These are phyloP conservation scores for Megacollybia marginata DNA, from an alignment of 768 basidiomycete species.

Conservation along the genomic window DNA sequence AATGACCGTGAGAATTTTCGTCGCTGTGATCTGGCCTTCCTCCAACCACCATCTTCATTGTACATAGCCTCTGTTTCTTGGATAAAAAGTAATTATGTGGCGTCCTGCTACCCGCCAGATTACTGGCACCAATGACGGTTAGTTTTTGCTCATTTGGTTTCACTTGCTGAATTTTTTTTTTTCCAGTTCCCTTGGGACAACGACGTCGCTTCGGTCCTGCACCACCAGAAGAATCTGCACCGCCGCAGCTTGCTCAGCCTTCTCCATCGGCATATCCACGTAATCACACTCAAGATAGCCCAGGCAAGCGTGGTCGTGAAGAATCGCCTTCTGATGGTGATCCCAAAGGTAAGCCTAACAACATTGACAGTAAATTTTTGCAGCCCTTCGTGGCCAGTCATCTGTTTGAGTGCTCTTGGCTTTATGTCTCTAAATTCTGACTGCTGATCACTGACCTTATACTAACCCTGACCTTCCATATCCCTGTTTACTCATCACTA, in stretches of 20 bases:
- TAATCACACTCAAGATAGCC: slow-evolving; percentile 46
- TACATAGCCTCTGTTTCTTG: slow-evolving; percentile 21
- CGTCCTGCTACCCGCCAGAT: slow-evolving; percentile 84
- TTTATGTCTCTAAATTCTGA: background rate
- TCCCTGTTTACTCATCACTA: slow-evolving; percentile 37
- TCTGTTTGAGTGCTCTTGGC: slow-evolving; percentile 14
- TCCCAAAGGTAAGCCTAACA: slow-evolving; percentile 64
- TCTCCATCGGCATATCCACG: slow-evolving; percentile 83
- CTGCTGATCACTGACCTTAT: slow-evolving; percentile 31
- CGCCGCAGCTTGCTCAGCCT: slow-evolving; percentile 82
- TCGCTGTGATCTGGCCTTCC: too few relatives aligned
- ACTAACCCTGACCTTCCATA: slow-evolving; percentile 49
- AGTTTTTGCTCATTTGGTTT: slow-evolving; percentile 17
- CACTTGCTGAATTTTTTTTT: slow-evolving; percentile 14
- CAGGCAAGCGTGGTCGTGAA: slow-evolving; percentile 57
- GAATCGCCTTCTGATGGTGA: slow-evolving; percentile 57
- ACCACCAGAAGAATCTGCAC: slow-evolving; percentile 71
- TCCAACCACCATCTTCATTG: background rate
- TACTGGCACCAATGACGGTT: slow-evolving; percentile 90
- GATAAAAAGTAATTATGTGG: slow-evolving; percentile 55
- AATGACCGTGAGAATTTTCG: too few relatives aligned
- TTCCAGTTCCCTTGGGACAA: slow-evolving; percentile 70
- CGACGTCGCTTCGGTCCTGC: slow-evolving; percentile 90
- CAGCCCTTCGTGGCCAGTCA: slow-evolving; percentile 29
- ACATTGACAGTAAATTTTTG: slow-evolving; percentile 27